Evolutionary conservation across 1,139 yeast species (phyloP).

Genomic region (Yarrowia galli): DNA sequence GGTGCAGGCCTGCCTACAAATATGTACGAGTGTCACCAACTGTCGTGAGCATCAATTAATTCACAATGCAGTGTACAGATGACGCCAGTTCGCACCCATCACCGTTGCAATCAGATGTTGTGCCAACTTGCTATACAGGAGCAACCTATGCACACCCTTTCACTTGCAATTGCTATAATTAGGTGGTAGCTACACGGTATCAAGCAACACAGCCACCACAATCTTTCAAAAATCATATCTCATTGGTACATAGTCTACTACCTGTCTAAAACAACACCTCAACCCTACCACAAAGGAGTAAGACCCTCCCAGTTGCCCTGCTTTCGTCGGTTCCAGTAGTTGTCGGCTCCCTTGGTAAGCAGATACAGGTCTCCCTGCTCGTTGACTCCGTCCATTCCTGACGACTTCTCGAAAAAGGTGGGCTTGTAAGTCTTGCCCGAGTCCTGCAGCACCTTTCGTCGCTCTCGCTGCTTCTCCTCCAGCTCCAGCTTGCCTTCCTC

Average conservation of each 20-base stretch:
- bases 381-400: slow-evolving; percentile 39
- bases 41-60: too few relatives aligned
- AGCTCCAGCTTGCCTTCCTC: slow-evolving; percentile 69
- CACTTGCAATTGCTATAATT: too few relatives aligned
- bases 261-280: neutral
- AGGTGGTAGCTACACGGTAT: too few relatives aligned
- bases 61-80: too few relatives aligned
- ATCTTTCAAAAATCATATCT: neutral
- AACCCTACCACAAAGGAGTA: slow-evolving; percentile 45
- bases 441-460: slow-evolving; percentile 68
- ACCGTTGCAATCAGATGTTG: too few relatives aligned
- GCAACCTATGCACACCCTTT: too few relatives aligned
- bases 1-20: neutral
- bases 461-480: slow-evolving; percentile 80
- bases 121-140: too few relatives aligned
- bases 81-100: too few relatives aligned
- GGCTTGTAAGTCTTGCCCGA: slow-evolving; percentile 60
- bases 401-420: slow-evolving; percentile 60
- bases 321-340: slow-evolving; percentile 78
- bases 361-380: slow-evolving; percentile 61
- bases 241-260: slow-evolving; percentile 9
- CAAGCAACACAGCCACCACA: too few relatives aligned
- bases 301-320: slow-evolving; percentile 50
- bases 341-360: slow-evolving; percentile 63
- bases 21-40: too few relatives aligned